Evolutionary conservation across 768 basidiomycete species (phyloP).

Genomic region (Lenzites betulinus): DNA sequence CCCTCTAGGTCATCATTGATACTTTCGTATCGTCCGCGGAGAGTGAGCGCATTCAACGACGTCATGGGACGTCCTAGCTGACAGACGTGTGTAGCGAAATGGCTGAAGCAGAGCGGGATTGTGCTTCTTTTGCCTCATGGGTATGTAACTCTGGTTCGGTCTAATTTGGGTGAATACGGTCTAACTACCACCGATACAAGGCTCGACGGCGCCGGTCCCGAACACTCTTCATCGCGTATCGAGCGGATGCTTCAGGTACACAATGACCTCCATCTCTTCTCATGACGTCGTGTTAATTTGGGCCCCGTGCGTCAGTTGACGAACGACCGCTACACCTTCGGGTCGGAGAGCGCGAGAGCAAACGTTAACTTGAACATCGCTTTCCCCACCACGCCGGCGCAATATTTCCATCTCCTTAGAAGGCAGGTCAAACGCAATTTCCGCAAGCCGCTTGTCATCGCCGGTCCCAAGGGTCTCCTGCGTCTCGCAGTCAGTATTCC

Average conservation of each 20-base stretch:
- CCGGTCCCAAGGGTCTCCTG: conserved; percentile 82
- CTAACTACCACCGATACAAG: conserved; percentile 14
- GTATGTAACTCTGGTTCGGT: conserved; percentile 20
- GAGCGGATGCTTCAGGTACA: conserved; percentile 88
- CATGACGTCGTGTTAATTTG: neutral
- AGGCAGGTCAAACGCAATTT: conserved; percentile 85
- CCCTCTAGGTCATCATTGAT: conserved; percentile 74
- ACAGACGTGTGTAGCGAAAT: conserved; percentile 64
- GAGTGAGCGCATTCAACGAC: conserved; percentile 49
- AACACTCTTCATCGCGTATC: conserved; percentile 87
- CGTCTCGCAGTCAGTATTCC: conserved; percentile 62
- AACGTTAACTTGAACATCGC: conserved; percentile 85
- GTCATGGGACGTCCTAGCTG: conserved; percentile 2
- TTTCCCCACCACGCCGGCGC: conserved; percentile 87
- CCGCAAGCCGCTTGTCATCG: conserved; percentile 83
- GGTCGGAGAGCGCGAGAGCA: conserved; percentile 29
- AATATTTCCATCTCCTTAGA: conserved; percentile 92
- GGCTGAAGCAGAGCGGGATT: conserved; percentile 89
- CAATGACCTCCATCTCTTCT: neutral
- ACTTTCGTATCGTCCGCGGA: conserved; percentile 85
- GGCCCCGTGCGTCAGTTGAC: conserved; percentile 55
- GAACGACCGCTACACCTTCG: conserved; percentile 59
- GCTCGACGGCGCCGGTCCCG: conserved; percentile 89
- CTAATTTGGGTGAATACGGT: neutral
- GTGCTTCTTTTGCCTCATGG: conserved; percentile 88